phyloP scores from a whole-genome alignment of 2,329 filamentous ascomycete species.

The Knufia petricola region DNA sequence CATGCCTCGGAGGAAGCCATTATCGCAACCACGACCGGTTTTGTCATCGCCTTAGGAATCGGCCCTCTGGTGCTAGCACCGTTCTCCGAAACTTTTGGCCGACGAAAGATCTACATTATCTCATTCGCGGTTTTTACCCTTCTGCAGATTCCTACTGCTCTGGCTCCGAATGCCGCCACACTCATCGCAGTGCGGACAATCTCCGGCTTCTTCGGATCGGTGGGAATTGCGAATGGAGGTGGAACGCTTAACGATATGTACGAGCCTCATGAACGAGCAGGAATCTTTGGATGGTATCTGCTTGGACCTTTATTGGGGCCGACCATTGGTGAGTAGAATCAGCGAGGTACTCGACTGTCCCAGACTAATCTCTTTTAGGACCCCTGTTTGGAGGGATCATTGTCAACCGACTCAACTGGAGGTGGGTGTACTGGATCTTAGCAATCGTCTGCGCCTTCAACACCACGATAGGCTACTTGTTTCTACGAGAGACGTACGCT shows the following conservation, averaged over 20 bases:
- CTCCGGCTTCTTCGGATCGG: slow-evolving; percentile 24
- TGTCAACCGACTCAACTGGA: slow-evolving; percentile 37
- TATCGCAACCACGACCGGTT: slow-evolving; percentile 42
- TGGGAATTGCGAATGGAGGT: slow-evolving; percentile 14
- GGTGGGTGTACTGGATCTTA: slow-evolving; percentile 41
- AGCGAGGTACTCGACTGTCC: background rate
- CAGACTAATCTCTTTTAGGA: slow-evolving; percentile 10
- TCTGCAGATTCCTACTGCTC: slow-evolving; percentile 30
- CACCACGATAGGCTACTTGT: slow-evolving; percentile 48
- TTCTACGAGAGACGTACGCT: slow-evolving; percentile 51
- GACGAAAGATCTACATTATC: slow-evolving; percentile 28
- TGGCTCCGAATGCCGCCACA: slow-evolving; percentile 27
- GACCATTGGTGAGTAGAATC: background rate
- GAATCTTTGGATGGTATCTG: slow-evolving; percentile 12
- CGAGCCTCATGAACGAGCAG: slow-evolving; percentile 11
- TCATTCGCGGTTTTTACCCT: slow-evolving; percentile 27
- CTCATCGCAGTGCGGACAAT: slow-evolving; percentile 26
- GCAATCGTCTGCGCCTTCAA: slow-evolving; percentile 35
- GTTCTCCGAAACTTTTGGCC: slow-evolving; percentile 59
- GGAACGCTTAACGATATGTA: slow-evolving; percentile 14
- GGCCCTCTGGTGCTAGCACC: slow-evolving; percentile 65
- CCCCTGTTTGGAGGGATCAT: slow-evolving; percentile 36
- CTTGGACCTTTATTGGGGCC: slow-evolving; percentile 7
- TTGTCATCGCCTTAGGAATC: slow-evolving; percentile 43
- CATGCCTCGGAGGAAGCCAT: slow-evolving; percentile 33